Conservation (phyloP, 495 filamentous ascomycete genomes). For the Neurospora tetraspora region DNA sequence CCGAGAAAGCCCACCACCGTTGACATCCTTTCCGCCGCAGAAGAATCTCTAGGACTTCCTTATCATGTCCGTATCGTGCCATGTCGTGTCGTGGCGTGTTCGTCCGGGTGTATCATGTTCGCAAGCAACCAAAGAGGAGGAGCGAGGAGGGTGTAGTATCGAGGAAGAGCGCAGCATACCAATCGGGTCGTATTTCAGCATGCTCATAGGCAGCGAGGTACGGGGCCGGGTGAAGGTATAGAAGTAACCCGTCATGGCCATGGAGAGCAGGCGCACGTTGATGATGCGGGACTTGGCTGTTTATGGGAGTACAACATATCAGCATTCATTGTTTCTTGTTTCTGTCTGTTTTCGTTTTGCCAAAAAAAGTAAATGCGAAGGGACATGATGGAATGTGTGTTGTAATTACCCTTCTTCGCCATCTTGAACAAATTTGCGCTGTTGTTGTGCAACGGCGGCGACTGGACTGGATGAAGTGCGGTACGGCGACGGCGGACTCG, state of each 20-base stretch:
- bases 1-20: not conserved
- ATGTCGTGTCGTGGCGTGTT: not conserved
- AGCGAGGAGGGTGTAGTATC: not conserved
- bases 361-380: not conserved
- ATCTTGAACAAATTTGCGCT: slow-evolving; percentile 24
- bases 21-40: not conserved
- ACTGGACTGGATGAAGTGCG: not conserved
- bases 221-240: slow-evolving; percentile 80
- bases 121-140: not conserved
- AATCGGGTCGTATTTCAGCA: slow-evolving; percentile 98
- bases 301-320: not conserved
- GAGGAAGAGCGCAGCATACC: slow-evolving; percentile 45
- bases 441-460: not conserved
- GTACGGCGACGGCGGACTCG: not conserved
- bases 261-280: slow-evolving; percentile 87
- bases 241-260: slow-evolving; percentile 98
- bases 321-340: no score
- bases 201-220: slow-evolving; percentile 71
- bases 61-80: no score
- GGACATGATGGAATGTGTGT: not conserved
- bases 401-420: slow-evolving; percentile 42
- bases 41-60: not conserved
- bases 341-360: slow-evolving; percentile 33
- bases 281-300: slow-evolving; percentile 87
- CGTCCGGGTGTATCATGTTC: not conserved